A percentile compares a stretch with the other conserved stretches of the same genome.
These are phyloP conservation scores for Ascosphaera aggregata DNA, from an alignment of 2,329 filamentous ascomycete genomes.

Conservation along the genomic window DNA sequence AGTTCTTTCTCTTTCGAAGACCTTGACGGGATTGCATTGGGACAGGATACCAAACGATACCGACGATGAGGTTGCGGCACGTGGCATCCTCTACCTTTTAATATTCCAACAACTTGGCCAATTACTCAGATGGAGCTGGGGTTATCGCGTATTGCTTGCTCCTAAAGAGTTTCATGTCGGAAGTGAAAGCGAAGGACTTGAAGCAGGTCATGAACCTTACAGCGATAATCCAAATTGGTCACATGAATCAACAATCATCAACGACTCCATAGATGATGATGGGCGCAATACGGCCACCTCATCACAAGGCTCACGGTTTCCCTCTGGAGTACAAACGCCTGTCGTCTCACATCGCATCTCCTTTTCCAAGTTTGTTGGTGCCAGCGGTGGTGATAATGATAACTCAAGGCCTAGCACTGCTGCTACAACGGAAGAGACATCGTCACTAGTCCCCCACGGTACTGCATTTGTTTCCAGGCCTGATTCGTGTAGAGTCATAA, in stretches of 20 bases:
- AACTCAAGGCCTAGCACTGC: neutral
- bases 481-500: constrained; percentile 29
- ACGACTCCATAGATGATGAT: constrained; percentile 7
- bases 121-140: constrained; percentile 92
- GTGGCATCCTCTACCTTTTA: constrained; percentile 82
- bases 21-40: constrained; percentile 82
- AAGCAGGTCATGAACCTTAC: constrained; percentile 9
- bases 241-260: constrained; percentile 1
- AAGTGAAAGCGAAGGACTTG: constrained; percentile 3
- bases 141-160: constrained; percentile 82
- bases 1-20: constrained; percentile 81
- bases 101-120: constrained; percentile 97
- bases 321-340: constrained; percentile 19
- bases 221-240: constrained; percentile 8
- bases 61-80: constrained; percentile 78
- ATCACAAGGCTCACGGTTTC: constrained; percentile 9
- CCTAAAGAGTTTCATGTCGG: constrained; percentile 36
- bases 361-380: constrained; percentile 13
- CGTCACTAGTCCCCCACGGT: constrained; percentile 12
- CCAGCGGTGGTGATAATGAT: constrained; percentile 7
- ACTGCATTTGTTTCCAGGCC: constrained; percentile 15
- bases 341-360: constrained; percentile 13
- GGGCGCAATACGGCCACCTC: constrained; percentile 3
- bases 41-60: constrained; percentile 76
- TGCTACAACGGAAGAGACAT: constrained; percentile 2